Base-by-base conservation (phyloP, 2,329 filamentous ascomycete genomes). In the Microascus cirrosus region DNA sequence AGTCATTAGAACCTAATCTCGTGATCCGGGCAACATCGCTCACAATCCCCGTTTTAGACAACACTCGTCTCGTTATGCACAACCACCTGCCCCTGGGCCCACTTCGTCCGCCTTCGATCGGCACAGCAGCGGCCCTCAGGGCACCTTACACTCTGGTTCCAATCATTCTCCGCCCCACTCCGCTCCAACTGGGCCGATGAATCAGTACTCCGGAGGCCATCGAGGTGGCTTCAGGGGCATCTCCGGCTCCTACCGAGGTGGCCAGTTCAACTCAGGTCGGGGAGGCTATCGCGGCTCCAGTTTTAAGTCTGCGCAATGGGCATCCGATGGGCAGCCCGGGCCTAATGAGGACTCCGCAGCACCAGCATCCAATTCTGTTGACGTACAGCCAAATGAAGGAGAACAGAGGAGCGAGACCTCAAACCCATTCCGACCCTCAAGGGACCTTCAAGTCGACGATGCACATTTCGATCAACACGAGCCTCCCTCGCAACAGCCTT, bases 251-350 rank as follows among this genome's bases (percentile, higher is more conserved):
- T 86, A 84, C 65, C 80, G 86, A 56, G 84, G 84, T 39, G 81
- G 78, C 59, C 77, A 82, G 58, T 83, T 80, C 65, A 73, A 71
- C 24, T 64, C 74, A 53, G 73, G 72, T 34, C 75, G 82, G 54
- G 77, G 77, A 48, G 73, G 73, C 28, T 76, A 79, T 59, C 79
- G 86, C 56, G 83, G 84, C 39, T 76, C 61, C 74, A 85, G 71
- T 81, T 86, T 75, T 78, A 85, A 71, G 83, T 88, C 71, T 69
- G 62, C 84, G 2, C 88, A 90, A 53, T 92, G 89, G 87, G 87
- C 83, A 32, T 53, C 56, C 18, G 45, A 34, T 13, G 58, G 58
- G 13, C 58, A 24, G 36, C n/a, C 28, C 25, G 66, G 54, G n/a
- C 11, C 50, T 4, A 5, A 50, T 22, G n/a, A 50, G 7, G n/a